Percentiles rank a stretch among this genome's conserved stretches.
These are phyloP conservation scores for Trichoderma oligosporum DNA, from an alignment of 2,329 filamentous ascomycete genomes.

Conservation along the genomic window DNA sequence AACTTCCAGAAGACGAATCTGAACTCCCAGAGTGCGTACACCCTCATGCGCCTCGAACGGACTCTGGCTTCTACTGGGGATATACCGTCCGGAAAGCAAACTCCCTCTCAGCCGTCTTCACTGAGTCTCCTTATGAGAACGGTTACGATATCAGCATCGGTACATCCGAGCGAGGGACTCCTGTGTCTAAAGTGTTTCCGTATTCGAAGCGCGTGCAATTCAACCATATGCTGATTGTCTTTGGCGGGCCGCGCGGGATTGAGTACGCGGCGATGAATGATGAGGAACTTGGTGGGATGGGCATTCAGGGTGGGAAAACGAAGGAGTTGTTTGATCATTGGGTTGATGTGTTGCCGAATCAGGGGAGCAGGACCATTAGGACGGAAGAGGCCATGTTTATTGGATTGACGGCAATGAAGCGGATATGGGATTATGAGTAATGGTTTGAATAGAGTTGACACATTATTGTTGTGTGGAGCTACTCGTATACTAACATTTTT, in stretches of 20 bases:
- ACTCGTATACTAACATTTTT: no score
- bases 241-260: constrained; percentile 76
- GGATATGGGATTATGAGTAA: constrained; percentile 45
- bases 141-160: constrained; percentile 83
- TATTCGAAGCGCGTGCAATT: constrained; percentile 46
- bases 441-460: constrained; percentile 1
- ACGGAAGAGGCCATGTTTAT: constrained; percentile 83
- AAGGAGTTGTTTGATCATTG: constrained; percentile 76
- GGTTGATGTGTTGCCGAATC: constrained; percentile 75
- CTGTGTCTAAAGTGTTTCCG: constrained; percentile 46
- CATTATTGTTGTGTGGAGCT: no score
- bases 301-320: constrained; percentile 60
- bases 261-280: constrained; percentile 69
- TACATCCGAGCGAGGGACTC: constrained; percentile 71
- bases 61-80: constrained; percentile 84
- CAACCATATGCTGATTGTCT: constrained; percentile 71
- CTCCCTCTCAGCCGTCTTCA: constrained; percentile 70
- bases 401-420: constrained; percentile 65
- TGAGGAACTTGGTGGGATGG: constrained; percentile 52
- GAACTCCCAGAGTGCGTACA: constrained; percentile 56
- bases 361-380: constrained; percentile 76
- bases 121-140: constrained; percentile 67
- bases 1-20: constrained; percentile 50
- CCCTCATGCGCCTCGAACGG: constrained; percentile 65
- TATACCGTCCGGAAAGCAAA: constrained; percentile 65